Evolutionary conservation across 2,329 filamentous ascomycete genomes (phyloP), one percentile per base, ranked within the genome.

Genomic region (Colletotrichum costaricense): DNA sequence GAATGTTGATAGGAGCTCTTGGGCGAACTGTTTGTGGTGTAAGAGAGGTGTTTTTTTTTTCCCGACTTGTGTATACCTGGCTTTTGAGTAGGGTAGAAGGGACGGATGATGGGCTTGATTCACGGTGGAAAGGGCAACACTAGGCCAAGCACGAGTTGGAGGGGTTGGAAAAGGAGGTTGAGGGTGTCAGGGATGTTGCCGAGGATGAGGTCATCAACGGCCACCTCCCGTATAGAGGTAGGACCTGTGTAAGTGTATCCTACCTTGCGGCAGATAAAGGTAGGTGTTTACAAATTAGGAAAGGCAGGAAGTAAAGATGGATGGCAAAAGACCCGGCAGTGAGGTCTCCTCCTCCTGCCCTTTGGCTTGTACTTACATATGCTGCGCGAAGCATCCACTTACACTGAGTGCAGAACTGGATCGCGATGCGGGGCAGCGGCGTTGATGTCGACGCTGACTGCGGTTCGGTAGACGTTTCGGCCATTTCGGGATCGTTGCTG

Each of bases 1-100:
- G 85, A 99, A 99, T 0, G 96, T 99, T 1, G 95, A 97, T 49
- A 99, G 91, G 57, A 99, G 91, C 83, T 98, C 97, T 87, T 98
- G 97, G 62, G 93, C 96, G 82, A 93, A 98, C 94, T 98, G 77
- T 5, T 94, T 98, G 77, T 5, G 59, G n/a, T 35, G 57, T 19
- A 12, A 7, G 16, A 24, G 55, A 28, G 62, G 56, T 74, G 71
- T 69, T 67, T 38, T 57, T 22, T 72, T 62, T 63, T 26, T 1
- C 3, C 16, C 2, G 16, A 42, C 6, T 8, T 42, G 54, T n/a
- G 33, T 2, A 30, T 54, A 11, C 28, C 38, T 28, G 49, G 58
- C 57, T 9, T 19, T 24, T 22, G 26, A 24, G 35, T 33, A 63
- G 46, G 30, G 63, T 55, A 63, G 46, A 57, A 11, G 46, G 35